Evolutionary conservation across 805 yeast species (phyloP), one percentile per base, ranked within the genome.

Genomic region (Myxozyma mucilagina): DNA sequence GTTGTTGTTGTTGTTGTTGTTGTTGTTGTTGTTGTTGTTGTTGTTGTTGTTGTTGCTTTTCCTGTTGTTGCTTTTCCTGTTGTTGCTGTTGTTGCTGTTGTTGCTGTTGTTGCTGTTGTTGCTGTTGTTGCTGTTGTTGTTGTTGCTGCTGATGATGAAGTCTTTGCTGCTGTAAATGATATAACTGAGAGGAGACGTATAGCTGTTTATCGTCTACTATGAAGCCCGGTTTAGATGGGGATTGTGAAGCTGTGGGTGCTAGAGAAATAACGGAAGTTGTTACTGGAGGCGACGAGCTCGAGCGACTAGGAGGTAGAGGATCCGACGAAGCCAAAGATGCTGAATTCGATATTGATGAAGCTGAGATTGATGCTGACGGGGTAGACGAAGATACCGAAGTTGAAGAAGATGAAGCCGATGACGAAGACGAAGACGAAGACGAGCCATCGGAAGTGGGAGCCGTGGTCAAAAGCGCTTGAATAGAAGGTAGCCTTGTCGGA

Each of bases 401-500:
- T 29, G 49, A 18, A 5, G 45, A 13, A 36, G 57, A 29, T 24
- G 53, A 14, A 16, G 45, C 47, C 5, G 56, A 20, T 16, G n/a
- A 8, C 13, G 43, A n/a, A 29, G 60, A 41, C 16, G 60, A 9
- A 2, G 56, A 57, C 9, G 36, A 32, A 13, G 55, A 34, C 24
- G 52, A 42, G 35, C 39, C 55, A 29, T 39, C 16, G 43, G 49
- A 32, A 39, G 41, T 32, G 35, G 62, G 39, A n/a, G 58, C 35
- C 3, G 62, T 36, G 9, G 59, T 47, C 6, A 64, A 55, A 32
- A 64, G 56, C 5, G 63, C 47, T 57, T 63, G 67, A 34, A 64
- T 63, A 13, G 68, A 64, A 11, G 68, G 68, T 8, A 64, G 58
- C n/a, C 66, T 52, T 9, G 67, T 57, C 35, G 66, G 53, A 6